Evolutionary conservation across 1,284 basidiomycete species (phyloP).

Genomic region (Exobasidium cylindrosporum): DNA sequence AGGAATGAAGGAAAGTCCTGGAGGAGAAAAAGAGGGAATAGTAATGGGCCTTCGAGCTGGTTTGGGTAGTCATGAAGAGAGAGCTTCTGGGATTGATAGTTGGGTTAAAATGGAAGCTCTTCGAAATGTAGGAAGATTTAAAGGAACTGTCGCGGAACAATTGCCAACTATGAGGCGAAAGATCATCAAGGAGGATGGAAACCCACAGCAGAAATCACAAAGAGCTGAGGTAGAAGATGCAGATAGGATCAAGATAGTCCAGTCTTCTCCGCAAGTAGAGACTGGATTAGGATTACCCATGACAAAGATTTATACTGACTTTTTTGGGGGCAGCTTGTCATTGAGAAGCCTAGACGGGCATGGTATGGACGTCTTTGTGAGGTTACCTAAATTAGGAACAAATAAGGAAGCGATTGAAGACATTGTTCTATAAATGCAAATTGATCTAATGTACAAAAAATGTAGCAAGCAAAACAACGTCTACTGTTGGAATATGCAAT

Average conservation of each 20-base stretch:
- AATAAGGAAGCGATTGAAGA: conserved; percentile 65
- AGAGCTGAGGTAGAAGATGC: neutral
- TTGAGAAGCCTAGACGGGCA: conserved; percentile 78
- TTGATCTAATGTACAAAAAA: neutral
- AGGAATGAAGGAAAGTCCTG: neutral
- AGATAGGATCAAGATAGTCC: neutral
- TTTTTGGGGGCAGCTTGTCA: conserved; percentile 69
- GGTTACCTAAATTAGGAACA: conserved; percentile 77
- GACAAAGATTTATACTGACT: conserved; percentile 48
- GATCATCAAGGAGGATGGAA: neutral
- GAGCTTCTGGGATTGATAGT: conserved; percentile 16
- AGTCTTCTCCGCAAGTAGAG: conserved; percentile 25
- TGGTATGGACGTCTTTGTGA: conserved; percentile 77
- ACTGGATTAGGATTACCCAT: conserved; percentile 46
- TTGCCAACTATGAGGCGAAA: conserved; percentile 7
- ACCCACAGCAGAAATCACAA: neutral
- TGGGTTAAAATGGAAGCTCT: conserved; percentile 32
- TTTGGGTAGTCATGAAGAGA: neutral
- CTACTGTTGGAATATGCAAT: too few species aligned
- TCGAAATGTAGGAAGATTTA: conserved; percentile 33
- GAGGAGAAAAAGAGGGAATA: neutral
- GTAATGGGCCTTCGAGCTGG: neutral
- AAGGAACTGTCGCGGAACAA: conserved; percentile 45
- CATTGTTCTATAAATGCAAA: conserved; percentile 24
- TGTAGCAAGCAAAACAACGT: too few species aligned